Base-by-base conservation (phyloP, 2,329 filamentous ascomycete genomes). In the Atkinsonella hypoxylon region DNA sequence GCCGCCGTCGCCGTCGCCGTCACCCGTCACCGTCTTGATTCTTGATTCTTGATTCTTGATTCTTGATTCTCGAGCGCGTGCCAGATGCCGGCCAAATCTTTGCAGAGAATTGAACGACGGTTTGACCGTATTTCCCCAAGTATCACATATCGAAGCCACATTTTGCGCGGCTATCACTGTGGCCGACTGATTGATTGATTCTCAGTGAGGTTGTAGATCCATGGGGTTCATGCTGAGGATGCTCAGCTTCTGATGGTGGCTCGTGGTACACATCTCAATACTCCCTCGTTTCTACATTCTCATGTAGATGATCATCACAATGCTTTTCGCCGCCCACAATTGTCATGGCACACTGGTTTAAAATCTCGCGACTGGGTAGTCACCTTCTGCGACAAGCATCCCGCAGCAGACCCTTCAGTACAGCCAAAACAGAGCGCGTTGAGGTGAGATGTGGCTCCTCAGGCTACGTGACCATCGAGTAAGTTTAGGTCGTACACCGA, bases 381-480 rank as follows among this genome's bases (percentile, higher is more conserved):
- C 47, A 32, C 11, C 20, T 43, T 38, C 20, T 43, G 15, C 20
- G 22, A 30, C 40, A 30, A 36, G 30, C 18, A 36, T 13, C 32
- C 32, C 34, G 26, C 30, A 45, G 7, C 13, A 51, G 56, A 36
- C 18, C 39, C 13, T 55, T 48, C 17, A 54, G 53, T 49, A 59
- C 53, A 13, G 52, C 51, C 41, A 36, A 36, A 9, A 43, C 51
- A 52, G 66, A 75, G 50, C 68, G 72, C 47, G 61, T 79, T 48
- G 59, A 63, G 2, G 68, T 80, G 10, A 65, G 62, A 38, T 75
- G 70, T 51, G 74, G 72, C 48, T 78, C 73, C 1, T 69, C 73
- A 2, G 76, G 77, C 20, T 59, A 63, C 55, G 69, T 79, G 40
- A 68, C 64, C 12, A 65, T 81, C 48, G 76, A 77, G 77, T 79